Evolutionary conservation across 2,329 filamentous ascomycete species (phyloP).

Genomic region (Penicillium sp.): DNA sequence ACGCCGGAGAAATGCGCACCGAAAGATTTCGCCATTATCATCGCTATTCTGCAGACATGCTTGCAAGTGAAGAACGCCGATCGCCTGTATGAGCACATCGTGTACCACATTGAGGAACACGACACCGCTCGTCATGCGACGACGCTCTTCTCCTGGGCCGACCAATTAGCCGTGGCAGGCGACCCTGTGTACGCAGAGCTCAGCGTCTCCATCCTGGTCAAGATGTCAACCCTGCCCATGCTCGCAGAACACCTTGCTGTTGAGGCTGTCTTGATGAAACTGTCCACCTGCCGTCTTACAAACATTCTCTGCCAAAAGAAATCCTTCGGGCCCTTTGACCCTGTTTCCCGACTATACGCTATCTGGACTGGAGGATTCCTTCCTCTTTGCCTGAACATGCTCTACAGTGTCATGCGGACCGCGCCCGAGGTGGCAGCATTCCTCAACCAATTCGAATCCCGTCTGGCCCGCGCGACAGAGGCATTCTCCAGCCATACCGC

Average conservation of each 20-base stretch:
- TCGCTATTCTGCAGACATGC: constrained; percentile 81
- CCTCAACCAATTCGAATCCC: constrained; percentile 81
- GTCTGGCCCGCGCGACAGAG: constrained; percentile 70
- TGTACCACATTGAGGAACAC: constrained; percentile 64
- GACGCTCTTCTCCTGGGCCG: constrained; percentile 90
- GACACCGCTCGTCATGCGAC: constrained; percentile 77
- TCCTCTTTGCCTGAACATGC: constrained; percentile 82
- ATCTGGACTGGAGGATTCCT: constrained; percentile 90
- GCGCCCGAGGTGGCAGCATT: constrained; percentile 84
- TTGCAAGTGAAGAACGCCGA: constrained; percentile 75
- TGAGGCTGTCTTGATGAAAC: constrained; percentile 75
- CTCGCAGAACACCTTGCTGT: constrained; percentile 89
- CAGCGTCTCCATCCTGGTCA: constrained; percentile 82
- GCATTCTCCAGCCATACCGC: constrained; percentile 62
- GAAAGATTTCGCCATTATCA: constrained; percentile 82
- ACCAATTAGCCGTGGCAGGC: constrained; percentile 71
- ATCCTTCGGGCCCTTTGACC: constrained; percentile 75
- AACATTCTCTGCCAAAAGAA: constrained; percentile 69
- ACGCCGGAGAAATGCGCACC: constrained; percentile 64
- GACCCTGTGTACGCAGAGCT: constrained; percentile 93
- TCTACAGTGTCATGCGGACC: constrained; percentile 75
- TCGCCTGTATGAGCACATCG: constrained; percentile 67
- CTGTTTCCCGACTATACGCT: constrained; percentile 72
- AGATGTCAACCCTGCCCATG: constrained; percentile 75
- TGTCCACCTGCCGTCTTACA: constrained; percentile 76